Conservation (phyloP, 306 rosid genomes). For the Citrullus amarus region DNA sequence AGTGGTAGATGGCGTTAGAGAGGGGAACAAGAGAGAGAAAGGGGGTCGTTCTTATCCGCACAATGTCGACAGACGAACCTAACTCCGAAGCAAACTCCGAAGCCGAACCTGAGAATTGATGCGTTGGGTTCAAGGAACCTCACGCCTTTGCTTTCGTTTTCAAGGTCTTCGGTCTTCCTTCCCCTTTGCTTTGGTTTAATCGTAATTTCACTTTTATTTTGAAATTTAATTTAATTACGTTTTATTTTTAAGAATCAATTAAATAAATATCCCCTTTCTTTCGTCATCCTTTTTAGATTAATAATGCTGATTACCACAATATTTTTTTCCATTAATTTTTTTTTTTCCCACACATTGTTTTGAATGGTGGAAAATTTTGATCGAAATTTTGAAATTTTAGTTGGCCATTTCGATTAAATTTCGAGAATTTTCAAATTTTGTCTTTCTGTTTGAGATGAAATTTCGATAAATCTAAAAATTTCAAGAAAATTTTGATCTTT, state of each 20-base stretch:
- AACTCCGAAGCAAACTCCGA: conserved; percentile 11
- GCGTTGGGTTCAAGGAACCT: conserved; percentile 68
- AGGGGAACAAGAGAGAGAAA: conserved; percentile 9
- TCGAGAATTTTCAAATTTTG: too few species aligned
- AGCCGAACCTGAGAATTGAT: conserved; percentile 23
- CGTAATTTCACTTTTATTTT: neutral
- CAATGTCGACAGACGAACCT: conserved; percentile 43
- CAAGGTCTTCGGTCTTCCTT: conserved; percentile 17
- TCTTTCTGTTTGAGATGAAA: too few species aligned
- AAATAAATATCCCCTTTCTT: conserved; percentile 2
- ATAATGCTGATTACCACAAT: neutral
- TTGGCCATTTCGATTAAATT: too few species aligned
- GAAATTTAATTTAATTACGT: neutral
- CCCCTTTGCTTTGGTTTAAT: conserved; percentile 13
- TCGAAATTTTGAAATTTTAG: too few species aligned
- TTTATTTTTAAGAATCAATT: neutral
- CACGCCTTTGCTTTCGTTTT: conserved; percentile 50
- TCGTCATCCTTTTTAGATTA: neutral
- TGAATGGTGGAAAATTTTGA: too few species aligned
- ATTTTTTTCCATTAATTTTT: neutral
- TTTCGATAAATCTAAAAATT: too few species aligned
- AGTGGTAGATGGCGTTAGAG: conserved; percentile 54
- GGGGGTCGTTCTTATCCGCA: conserved; percentile 78
- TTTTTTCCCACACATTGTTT: neutral
- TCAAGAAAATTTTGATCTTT: too few species aligned